Percentiles rank a stretch among this genome's conserved stretches.
phyloP scores from a whole-genome alignment of 75 land plant species.

The Picea glauca region DNA sequence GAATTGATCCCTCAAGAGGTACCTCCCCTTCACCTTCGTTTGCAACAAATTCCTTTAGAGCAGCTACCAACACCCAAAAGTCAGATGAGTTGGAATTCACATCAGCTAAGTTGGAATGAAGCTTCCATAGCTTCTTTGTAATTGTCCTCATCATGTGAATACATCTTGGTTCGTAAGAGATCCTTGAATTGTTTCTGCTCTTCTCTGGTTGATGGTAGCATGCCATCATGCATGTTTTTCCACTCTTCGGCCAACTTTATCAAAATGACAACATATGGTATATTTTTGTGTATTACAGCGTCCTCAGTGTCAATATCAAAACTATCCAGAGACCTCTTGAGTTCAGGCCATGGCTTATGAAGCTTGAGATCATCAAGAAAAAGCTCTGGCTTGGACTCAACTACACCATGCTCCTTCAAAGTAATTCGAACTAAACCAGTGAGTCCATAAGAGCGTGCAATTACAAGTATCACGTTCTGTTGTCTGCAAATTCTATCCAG shows the following conservation, averaged over 20 bases:
- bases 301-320: slow-evolving; percentile 69
- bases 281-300: slow-evolving; percentile 85
- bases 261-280: slow-evolving; percentile 84
- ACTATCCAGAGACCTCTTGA: slow-evolving; percentile 69
- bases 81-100: slow-evolving; percentile 74
- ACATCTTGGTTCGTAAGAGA: slow-evolving; percentile 46
- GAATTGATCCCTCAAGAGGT: slow-evolving; percentile 94
- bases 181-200: slow-evolving; percentile 81
- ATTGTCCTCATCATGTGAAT: slow-evolving; percentile 82
- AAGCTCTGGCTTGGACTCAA: slow-evolving; percentile 95
- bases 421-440: too few species aligned
- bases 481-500: slow-evolving; percentile 86
- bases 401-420: slow-evolving; percentile 82
- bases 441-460: too few species aligned
- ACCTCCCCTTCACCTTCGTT: slow-evolving; percentile 95
- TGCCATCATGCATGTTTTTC: slow-evolving; percentile 66
- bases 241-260: slow-evolving; percentile 83
- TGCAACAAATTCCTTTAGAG: slow-evolving; percentile 86
- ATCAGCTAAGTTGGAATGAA: slow-evolving; percentile 65
- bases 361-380: slow-evolving; percentile 84
- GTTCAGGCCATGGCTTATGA: slow-evolving; percentile 96
- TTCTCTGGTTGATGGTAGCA: slow-evolving; percentile 63
- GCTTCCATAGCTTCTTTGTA: slow-evolving; percentile 79
- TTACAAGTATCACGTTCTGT: slow-evolving; percentile 54
- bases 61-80: slow-evolving; percentile 97